These are phyloP conservation scores for Didymellaceae sp. DNA, from an alignment of 2,329 filamentous ascomycete species.

Conservation along the genomic window DNA sequence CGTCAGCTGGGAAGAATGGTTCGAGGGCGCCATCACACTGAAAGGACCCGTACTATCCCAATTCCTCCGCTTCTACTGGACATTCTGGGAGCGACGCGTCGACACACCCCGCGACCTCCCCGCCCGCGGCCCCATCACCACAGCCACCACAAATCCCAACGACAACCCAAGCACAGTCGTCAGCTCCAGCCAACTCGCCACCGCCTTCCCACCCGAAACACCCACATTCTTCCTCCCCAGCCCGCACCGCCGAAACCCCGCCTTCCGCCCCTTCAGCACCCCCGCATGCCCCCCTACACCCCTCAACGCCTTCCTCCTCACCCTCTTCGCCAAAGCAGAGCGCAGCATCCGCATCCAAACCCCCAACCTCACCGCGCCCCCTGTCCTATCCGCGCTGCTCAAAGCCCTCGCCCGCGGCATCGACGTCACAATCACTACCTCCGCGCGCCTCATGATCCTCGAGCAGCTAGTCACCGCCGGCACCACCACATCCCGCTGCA, in stretches of 20 bases:
- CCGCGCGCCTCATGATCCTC: constrained; percentile 73
- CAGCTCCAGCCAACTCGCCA: background rate
- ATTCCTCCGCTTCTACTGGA: constrained; percentile 70
- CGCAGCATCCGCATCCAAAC: constrained; percentile 72
- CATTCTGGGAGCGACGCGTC: constrained; percentile 66
- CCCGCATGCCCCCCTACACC: constrained; percentile 67
- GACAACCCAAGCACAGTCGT: background rate
- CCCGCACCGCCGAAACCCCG: constrained; percentile 72
- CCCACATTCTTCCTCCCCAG: constrained; percentile 74
- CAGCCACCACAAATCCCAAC: background rate
- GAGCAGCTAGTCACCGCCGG: constrained; percentile 83
- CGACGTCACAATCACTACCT: constrained; percentile 71
- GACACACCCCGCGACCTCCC: constrained; percentile 3
- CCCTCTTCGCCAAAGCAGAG: constrained; percentile 65
- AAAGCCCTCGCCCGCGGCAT: constrained; percentile 70
- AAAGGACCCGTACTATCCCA: constrained; percentile 65
- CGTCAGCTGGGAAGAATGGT: constrained; percentile 87
- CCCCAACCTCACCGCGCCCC: constrained; percentile 75
- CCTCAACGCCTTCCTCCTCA: constrained; percentile 70
- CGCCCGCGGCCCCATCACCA: background rate
- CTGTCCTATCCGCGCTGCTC: constrained; percentile 68
- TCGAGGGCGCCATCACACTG: constrained; percentile 76
- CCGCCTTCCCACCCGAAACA: constrained; percentile 28
- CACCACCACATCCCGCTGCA: constrained; percentile 71
- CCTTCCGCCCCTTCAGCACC: constrained; percentile 58